Conservation (phyloP, 306 rosid species). For the Abrus pulchellus region DNA sequence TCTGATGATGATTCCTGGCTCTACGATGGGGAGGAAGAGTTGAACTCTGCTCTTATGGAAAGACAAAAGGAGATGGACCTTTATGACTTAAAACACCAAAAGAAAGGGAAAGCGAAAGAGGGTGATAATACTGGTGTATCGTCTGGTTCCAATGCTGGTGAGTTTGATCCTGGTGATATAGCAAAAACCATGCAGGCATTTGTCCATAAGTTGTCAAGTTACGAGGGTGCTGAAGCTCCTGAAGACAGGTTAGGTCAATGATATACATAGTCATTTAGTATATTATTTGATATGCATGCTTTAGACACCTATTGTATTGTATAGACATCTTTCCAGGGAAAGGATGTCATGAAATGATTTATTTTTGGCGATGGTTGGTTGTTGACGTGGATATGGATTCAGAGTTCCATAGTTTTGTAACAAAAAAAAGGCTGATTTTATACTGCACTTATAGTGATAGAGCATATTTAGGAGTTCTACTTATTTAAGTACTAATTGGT, state of each 20-base stretch:
- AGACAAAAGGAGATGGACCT: constrained; percentile 92
- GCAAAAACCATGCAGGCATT: constrained; percentile 84
- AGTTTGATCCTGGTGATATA: constrained; percentile 74
- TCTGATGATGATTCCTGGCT: constrained; percentile 93
- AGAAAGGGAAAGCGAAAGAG: constrained; percentile 69
- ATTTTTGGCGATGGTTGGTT: constrained; percentile 35
- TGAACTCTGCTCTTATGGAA: constrained; percentile 80
- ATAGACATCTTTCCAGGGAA: constrained; percentile 2
- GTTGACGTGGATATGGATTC: constrained; percentile 1
- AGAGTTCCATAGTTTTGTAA: too few relatives aligned
- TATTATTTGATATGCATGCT: constrained; percentile 32
- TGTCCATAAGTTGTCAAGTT: constrained; percentile 85
- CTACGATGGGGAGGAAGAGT: constrained; percentile 85
- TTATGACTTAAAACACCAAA: constrained; percentile 69
- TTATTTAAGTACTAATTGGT: not conserved
- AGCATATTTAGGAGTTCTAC: not conserved
- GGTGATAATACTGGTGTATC: constrained; percentile 56
- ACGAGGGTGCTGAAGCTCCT: constrained; percentile 91
- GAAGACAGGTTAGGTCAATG: constrained; percentile 69
- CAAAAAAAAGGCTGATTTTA: not conserved
- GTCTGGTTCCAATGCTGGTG: constrained; percentile 62
- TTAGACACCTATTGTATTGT: not conserved
- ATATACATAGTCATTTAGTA: constrained; percentile 11
- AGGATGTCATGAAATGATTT: constrained; percentile 20
- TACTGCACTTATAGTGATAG: too few relatives aligned